phyloP scores from a whole-genome alignment of 129 eudicot species.

The Flaveria trinervia region DNA sequence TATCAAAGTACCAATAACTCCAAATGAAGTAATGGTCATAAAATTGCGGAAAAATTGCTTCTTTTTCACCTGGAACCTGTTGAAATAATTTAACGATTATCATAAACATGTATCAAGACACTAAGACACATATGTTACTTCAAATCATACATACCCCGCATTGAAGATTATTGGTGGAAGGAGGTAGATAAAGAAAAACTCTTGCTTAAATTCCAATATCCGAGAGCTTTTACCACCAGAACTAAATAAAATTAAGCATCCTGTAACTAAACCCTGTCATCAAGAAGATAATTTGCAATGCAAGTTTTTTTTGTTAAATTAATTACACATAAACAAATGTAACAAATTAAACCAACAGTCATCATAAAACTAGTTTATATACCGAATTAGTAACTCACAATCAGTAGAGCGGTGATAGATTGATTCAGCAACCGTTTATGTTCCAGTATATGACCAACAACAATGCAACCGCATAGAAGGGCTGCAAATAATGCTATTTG shows the following conservation, averaged over 20 bases:
- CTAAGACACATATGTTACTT: background rate
- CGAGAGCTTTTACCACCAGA: constrained; percentile 63
- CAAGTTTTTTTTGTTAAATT: background rate
- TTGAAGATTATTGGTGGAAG: constrained; percentile 93
- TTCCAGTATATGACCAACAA: constrained; percentile 64
- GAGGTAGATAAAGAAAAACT: constrained; percentile 79
- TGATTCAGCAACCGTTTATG: constrained; percentile 61
- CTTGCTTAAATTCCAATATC: constrained; percentile 59
- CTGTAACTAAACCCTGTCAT: constrained; percentile 69
- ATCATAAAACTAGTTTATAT: background rate
- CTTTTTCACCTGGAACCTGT: constrained; percentile 85
- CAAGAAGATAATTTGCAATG: background rate
- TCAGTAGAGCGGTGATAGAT: constrained; percentile 59
- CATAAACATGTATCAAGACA: background rate
- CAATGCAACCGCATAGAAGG: constrained; percentile 64
- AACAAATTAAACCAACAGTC: background rate
- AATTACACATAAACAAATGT: background rate
- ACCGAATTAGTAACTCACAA: constrained; percentile 47
- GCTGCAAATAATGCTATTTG: constrained; percentile 57
- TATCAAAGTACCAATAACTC: constrained; percentile 79
- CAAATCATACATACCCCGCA: constrained; percentile 66
- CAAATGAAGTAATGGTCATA: constrained; percentile 61
- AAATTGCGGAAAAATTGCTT: constrained; percentile 81
- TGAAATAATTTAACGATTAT: background rate
- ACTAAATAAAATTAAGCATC: constrained; percentile 42